phyloP scores from a whole-genome alignment of 1,284 basidiomycete species.

The Gomphus sp. region DNA sequence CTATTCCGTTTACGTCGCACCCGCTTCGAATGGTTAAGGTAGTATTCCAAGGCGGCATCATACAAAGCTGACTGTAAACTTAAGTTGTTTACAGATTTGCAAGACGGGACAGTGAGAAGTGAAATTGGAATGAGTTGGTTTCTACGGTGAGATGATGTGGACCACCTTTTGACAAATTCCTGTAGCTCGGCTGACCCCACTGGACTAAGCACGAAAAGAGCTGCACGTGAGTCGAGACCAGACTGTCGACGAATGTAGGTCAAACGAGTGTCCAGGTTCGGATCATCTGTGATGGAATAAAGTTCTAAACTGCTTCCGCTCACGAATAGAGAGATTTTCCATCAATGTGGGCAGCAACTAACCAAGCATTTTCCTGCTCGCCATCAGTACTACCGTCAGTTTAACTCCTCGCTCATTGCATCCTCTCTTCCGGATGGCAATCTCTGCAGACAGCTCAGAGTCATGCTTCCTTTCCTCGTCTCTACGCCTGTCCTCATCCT shows the following conservation, averaged over 20 bases:
- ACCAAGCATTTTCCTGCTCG: conserved; percentile 78
- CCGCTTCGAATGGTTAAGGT: conserved; percentile 84
- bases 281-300: conserved; percentile 53
- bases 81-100: not conserved
- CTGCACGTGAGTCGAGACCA: conserved; percentile 83
- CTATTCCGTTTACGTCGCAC: conserved; percentile 84
- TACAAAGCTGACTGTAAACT: conserved; percentile 61
- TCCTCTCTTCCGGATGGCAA: conserved; percentile 68
- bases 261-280: conserved; percentile 72
- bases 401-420: conserved; percentile 86
- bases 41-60: conserved; percentile 87
- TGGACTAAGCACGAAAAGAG: conserved; percentile 90
- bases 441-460: conserved; percentile 65
- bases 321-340: not conserved
- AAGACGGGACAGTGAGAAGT: conserved; percentile 1
- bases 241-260: conserved; percentile 83
- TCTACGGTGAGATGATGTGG: not conserved
- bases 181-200: conserved; percentile 73
- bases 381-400: conserved; percentile 90
- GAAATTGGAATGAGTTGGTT: not conserved
- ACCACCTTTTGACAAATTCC: conserved; percentile 76
- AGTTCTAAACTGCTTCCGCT: not conserved
- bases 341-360: conserved; percentile 16
- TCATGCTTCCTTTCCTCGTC: conserved; percentile 68
- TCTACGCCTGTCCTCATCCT: conserved; percentile 40